Base-by-base conservation (phyloP, 2,329 filamentous ascomycete species). In the Coniochaeta sp. region DNA sequence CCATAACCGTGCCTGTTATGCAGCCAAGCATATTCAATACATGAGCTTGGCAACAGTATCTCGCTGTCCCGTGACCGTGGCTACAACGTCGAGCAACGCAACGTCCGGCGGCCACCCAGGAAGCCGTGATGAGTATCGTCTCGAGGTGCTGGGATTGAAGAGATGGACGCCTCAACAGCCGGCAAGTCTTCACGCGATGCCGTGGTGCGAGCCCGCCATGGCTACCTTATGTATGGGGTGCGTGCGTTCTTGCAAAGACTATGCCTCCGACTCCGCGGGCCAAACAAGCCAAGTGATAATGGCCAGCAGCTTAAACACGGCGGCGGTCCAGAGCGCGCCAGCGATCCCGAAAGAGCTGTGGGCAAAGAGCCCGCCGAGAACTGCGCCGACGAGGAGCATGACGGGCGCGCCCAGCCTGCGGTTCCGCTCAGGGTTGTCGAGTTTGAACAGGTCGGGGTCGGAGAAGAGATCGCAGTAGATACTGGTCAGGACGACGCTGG, bases 401-500 rank as follows among this genome's bases (percentile, higher is more conserved):
- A 75, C 48, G 2, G 78, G 77, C 1, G 78, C 79, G 0, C 67
- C 74, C 2, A 74, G 62, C 42, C 79, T 65, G 18, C 75, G 70
- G 56, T 81, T 80, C 28, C 78, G 64, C 62, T 80, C 76, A 6
- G 64, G 64, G 53, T 81, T 81, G 35, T 63, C 55, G 8, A 62
- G 47, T 1, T 65, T 64, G 31, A 81, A 75, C 3, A 81, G 59
- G 22, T 74, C 65, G 28, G 70, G 67, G 52, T 90, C 86, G 1
- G 83, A 86, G 58, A 89, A 89, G 18, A 92, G 63, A 64, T 92
- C 89, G 63, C 87, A 91, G 70, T 91, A 92, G 55, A 89, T 83
- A 63, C 86, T 90, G 1, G 89, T 92, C 53, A 94, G 68, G 3
- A 91, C 89, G 14, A 91, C 87, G 55, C 85, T 90, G 0, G 87